These are phyloP conservation scores for Phlebiopsis flavidoalba DNA, from an alignment of 768 basidiomycete species.

Conservation along the genomic window DNA sequence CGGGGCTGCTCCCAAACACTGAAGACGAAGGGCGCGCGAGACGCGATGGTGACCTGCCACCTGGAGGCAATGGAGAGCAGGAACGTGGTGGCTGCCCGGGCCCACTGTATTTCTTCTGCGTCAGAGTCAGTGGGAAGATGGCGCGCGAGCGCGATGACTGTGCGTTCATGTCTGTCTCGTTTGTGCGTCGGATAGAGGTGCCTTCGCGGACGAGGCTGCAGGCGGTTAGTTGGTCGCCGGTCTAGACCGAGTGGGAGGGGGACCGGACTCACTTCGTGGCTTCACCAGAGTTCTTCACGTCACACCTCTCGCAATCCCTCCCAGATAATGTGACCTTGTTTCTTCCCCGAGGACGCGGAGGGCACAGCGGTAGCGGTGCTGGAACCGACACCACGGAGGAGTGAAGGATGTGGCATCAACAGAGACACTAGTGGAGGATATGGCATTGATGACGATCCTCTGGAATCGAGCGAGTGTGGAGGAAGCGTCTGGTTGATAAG, in stretches of 20 bases:
- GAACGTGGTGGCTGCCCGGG: constrained; percentile 66
- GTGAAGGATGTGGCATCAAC: constrained; percentile 66
- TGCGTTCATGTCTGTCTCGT: constrained; percentile 98
- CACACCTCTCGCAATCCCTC: constrained; percentile 89
- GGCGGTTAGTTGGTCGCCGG: constrained; percentile 1
- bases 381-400: constrained; percentile 45
- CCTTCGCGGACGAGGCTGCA: constrained; percentile 82
- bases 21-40: constrained; percentile 81
- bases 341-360: constrained; percentile 54
- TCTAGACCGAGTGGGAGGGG: background rate
- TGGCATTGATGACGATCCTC: constrained; percentile 78
- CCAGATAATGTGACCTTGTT: constrained; percentile 96
- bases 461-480: constrained; percentile 95
- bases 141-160: constrained; percentile 97
- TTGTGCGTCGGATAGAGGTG: constrained; percentile 86
- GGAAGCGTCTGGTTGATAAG: constrained; percentile 75
- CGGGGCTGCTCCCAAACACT: constrained; percentile 39
- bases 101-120: constrained; percentile 83
- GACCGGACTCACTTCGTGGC: constrained; percentile 81
- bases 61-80: constrained; percentile 69
- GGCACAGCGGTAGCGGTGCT: constrained; percentile 37
- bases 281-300: constrained; percentile 76
- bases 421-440: constrained; percentile 68
- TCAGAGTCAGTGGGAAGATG: constrained; percentile 94
- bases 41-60: constrained; percentile 64